These are phyloP conservation scores for Ganoderma resinaceum DNA, from an alignment of 1,284 basidiomycete genomes.

Conservation along the genomic window DNA sequence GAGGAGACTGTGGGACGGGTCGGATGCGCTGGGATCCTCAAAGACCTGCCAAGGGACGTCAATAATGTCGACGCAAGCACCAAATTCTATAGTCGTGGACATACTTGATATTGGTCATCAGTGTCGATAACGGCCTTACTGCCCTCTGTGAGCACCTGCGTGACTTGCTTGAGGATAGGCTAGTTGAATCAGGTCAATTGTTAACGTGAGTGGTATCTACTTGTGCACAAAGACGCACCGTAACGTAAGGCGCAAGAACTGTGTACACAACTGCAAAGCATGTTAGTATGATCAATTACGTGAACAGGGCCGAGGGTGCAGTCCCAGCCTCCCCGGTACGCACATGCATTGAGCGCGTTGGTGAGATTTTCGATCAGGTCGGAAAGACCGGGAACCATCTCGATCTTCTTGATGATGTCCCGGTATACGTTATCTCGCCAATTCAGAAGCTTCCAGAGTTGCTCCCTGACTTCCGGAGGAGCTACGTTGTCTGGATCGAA, in stretches of 20 bases:
- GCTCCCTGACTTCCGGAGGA: slow-evolving; percentile 75
- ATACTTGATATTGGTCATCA: slow-evolving; percentile 71
- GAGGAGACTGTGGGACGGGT: slow-evolving; percentile 75
- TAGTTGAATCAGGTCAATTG: slow-evolving; percentile 38
- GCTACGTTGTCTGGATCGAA: slow-evolving; percentile 66
- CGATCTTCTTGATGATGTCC: slow-evolving; percentile 59
- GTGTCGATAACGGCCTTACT: slow-evolving; percentile 76
- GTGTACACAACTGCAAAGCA: slow-evolving; percentile 66
- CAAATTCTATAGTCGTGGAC: neutral
- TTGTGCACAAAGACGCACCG: slow-evolving; percentile 34
- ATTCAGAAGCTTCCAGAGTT: slow-evolving; percentile 71
- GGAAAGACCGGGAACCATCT: slow-evolving; percentile 73
- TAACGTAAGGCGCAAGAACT: slow-evolving; percentile 71
- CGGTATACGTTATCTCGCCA: slow-evolving; percentile 74
- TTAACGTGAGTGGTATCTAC: neutral
- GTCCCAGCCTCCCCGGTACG: slow-evolving; percentile 30
- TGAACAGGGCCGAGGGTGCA: slow-evolving; percentile 10
- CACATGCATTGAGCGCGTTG: slow-evolving; percentile 70
- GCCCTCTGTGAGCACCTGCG: slow-evolving; percentile 63
- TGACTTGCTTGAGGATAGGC: slow-evolving; percentile 67
- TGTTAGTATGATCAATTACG: slow-evolving; percentile 6
- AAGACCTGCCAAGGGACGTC: slow-evolving; percentile 55
- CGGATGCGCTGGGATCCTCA: slow-evolving; percentile 72
- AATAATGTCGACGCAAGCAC: neutral
- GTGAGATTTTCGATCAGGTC: slow-evolving; percentile 73